Conservation (phyloP, 1,284 basidiomycete species). For the Tylopilus sp. region DNA sequence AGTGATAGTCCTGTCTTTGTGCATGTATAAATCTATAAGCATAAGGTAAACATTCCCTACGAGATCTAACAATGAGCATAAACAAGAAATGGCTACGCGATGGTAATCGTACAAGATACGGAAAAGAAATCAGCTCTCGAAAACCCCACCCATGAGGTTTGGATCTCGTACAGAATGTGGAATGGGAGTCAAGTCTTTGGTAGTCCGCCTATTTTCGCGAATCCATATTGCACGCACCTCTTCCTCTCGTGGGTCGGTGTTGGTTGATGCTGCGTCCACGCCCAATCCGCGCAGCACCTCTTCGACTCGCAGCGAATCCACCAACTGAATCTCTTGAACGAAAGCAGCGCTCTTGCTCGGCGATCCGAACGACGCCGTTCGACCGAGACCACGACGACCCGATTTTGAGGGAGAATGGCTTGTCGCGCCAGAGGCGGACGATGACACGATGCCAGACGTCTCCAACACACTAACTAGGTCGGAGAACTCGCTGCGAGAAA, state of each 20-base stretch:
- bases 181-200: conserved; percentile 51
- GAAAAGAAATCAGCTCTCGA: conserved; percentile 42
- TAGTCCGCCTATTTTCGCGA: conserved; percentile 55
- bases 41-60: conserved; percentile 16
- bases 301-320: conserved; percentile 56
- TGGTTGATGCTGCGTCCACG: conserved; percentile 36
- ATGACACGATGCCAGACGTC: conserved; percentile 61
- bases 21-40: conserved; percentile 31
- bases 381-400: conserved; percentile 49
- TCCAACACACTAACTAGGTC: conserved; percentile 72
- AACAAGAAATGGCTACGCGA: conserved; percentile 7
- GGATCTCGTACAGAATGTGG: conserved; percentile 22
- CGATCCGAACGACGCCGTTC: conserved; percentile 57
- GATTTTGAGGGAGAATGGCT: conserved; percentile 45
- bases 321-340: conserved; percentile 53
- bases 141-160: conserved; percentile 53
- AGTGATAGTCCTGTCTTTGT: conserved; percentile 4
- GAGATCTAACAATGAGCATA: conserved; percentile 9
- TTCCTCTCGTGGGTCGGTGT: conserved; percentile 54
- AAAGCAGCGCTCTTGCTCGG: conserved; percentile 41
- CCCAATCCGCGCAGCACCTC: conserved; percentile 68
- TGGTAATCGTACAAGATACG: conserved; percentile 4
- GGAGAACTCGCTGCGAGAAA: conserved; percentile 71
- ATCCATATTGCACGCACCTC: conserved; percentile 69
- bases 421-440: conserved; percentile 26